Percentiles rank a stretch among this genome's conserved stretches.
Conservation (phyloP, 108 stramenopile species). For the Skeletonema tropicum region DNA sequence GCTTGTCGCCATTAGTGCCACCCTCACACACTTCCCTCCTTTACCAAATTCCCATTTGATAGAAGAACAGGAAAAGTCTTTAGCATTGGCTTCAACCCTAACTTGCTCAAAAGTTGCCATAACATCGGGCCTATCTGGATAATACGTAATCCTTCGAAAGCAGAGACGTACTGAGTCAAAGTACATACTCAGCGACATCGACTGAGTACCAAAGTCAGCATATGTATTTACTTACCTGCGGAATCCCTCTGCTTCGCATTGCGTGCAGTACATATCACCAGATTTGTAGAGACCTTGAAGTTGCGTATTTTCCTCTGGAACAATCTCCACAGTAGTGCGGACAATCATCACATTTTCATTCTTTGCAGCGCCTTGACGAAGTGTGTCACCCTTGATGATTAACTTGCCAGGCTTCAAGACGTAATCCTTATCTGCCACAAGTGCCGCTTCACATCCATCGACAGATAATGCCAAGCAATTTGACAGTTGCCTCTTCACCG, state of each 20-base stretch:
- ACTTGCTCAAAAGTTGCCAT: constrained; percentile 60
- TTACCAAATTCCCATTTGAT: constrained; percentile 70
- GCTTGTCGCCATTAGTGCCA: constrained; percentile 21
- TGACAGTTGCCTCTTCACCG: constrained; percentile 39
- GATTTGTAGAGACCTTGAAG: constrained; percentile 72
- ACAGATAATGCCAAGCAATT: constrained; percentile 33
- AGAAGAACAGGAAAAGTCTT: constrained; percentile 62
- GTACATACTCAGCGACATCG: too few relatives aligned
- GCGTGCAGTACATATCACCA: constrained; percentile 69
- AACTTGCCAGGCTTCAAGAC: constrained; percentile 35
- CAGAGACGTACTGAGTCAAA: too few relatives aligned
- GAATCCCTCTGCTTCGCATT: constrained; percentile 71
- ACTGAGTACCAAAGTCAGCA: too few relatives aligned
- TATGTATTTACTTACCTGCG: too few relatives aligned
- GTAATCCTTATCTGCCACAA: constrained; percentile 28
- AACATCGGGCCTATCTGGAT: constrained; percentile 77
- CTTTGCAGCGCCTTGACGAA: constrained; percentile 9
- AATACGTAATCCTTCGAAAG: constrained; percentile 79
- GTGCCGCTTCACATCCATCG: constrained; percentile 25
- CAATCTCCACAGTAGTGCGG: constrained; percentile 42
- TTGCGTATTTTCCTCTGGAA: constrained; percentile 68
- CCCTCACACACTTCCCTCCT: constrained; percentile 20
- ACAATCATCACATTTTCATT: constrained; percentile 34
- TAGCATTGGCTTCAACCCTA: constrained; percentile 53
- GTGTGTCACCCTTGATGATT: constrained; percentile 21